These are phyloP conservation scores for Clavaria fumosa DNA, from an alignment of 768 basidiomycete species.

Conservation along the genomic window DNA sequence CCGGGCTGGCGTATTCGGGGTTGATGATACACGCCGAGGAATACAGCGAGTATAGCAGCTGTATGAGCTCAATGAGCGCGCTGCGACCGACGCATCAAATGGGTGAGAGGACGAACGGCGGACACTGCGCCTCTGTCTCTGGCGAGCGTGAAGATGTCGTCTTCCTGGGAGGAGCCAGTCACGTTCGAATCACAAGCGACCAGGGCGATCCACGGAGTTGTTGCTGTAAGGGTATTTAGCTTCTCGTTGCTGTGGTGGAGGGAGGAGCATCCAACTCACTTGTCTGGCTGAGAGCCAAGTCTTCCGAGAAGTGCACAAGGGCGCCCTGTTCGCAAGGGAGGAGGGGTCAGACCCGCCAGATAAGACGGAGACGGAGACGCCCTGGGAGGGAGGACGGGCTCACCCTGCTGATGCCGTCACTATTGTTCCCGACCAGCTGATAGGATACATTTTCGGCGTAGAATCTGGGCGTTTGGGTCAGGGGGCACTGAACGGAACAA, in stretches of 20 bases:
- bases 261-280: conserved; percentile 18
- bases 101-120: conserved; percentile 35
- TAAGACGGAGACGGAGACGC: too few species aligned
- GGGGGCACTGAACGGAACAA: background rate
- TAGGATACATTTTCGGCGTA: conserved; percentile 42
- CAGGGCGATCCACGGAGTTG: conserved; percentile 84
- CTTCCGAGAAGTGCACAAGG: conserved; percentile 72
- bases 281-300: conserved; percentile 32
- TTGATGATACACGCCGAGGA: conserved; percentile 68
- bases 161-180: conserved; percentile 39
- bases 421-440: conserved; percentile 37
- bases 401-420: conserved; percentile 41
- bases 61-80: background rate
- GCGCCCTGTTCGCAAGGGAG: conserved; percentile 44
- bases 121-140: conserved; percentile 65
- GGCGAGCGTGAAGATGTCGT: conserved; percentile 76
- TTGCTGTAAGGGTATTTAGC: conserved; percentile 24
- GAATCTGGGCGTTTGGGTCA: conserved; percentile 20
- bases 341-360: too few species aligned
- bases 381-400: too few species aligned
- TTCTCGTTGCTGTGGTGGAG: conserved; percentile 5
- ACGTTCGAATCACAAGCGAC: conserved; percentile 72
- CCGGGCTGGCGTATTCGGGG: conserved; percentile 45
- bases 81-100: background rate
- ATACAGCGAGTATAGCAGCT: conserved; percentile 68